Evolutionary conservation across 2,329 filamentous ascomycete genomes (phyloP).

Genomic region (Cladobotryum mycophilum): DNA sequence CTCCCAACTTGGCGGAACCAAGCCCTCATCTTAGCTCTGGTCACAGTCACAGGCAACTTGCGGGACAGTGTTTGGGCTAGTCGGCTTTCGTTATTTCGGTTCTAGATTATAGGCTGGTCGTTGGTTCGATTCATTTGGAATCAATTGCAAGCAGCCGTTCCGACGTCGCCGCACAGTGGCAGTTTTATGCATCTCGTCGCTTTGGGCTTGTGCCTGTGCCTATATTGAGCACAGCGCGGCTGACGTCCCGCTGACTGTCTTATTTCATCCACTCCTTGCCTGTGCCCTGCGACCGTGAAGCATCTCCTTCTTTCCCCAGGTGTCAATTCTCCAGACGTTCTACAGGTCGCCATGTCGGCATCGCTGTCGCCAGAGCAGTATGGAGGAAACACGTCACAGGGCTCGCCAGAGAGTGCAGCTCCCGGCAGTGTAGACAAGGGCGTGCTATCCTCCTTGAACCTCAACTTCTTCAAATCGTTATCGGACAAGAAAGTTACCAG

Average conservation of each 20-base stretch:
- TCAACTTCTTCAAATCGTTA: conserved; percentile 60
- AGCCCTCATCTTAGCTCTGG: too few relatives aligned
- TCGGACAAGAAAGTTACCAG: conserved; percentile 71
- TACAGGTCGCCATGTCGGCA: conserved; percentile 33
- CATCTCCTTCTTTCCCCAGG: too few relatives aligned
- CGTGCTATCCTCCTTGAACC: conserved; percentile 41
- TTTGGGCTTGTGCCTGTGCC: too few relatives aligned
- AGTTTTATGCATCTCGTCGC: too few relatives aligned
- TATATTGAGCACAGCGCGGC: too few relatives aligned
- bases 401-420: conserved; percentile 19
- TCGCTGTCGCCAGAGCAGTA: conserved; percentile 39
- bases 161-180: too few relatives aligned
- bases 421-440: conserved; percentile 29
- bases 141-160: conserved; percentile 1
- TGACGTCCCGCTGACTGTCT: too few relatives aligned
- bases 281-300: too few relatives aligned
- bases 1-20: too few relatives aligned
- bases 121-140: neutral
- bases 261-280: too few relatives aligned
- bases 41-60: neutral
- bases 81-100: neutral
- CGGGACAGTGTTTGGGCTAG: neutral
- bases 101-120: neutral
- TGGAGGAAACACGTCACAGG: conserved; percentile 20
- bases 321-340: too few relatives aligned